Base-by-base conservation (phyloP, 306 rosid species). In the Fragaria nilgerrensis region DNA sequence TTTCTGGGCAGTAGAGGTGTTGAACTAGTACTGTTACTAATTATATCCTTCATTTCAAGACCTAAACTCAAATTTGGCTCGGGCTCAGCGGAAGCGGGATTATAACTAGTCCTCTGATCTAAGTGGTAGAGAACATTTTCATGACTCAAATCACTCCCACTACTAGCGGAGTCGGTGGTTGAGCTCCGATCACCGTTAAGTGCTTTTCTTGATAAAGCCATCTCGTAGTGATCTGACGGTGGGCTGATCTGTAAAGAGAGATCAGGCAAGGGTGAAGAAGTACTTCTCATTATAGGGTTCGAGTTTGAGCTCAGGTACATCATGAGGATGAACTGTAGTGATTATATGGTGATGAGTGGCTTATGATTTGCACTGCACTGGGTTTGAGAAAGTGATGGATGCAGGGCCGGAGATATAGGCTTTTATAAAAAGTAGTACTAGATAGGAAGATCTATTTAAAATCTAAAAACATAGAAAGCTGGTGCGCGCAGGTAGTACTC, bases 161-260 rank as follows among this genome's bases (percentile, higher is more conserved):
- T 92, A 74, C 89, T 86, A 6, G 86, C 89, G 5, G 97, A 92
- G 66, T 88, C 88, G 23, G 95, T 84, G 77, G 91, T 70, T 14
- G 93, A 86, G 89, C 83, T 87, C 63, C 85, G 76, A 29, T 87
- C 90, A 32, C 56, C 81, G 77, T 71, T 47, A 52, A 74, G 71
- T 27, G 74, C 39, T 75, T 85, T 85, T 61, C 62, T 75, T 22
- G 82, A 50, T 7, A 82, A 78, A 44, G 79, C 84, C 9, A 19
- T 37, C 25, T 34, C 47, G 47, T 65, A 65, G 25, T 68, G 62
- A 25, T 82, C 82, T 23, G 85, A 80, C 0, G 98, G 96, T 0
- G 91, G 92, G 59, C 93, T 85, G 27, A 93, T 91, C 84, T 93
- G 93, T 72, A 93, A 86, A 78, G 98, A 87, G 47, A 93, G 92